Base-by-base conservation (phyloP, 495 filamentous ascomycete genomes). In the Xylaria scruposa region DNA sequence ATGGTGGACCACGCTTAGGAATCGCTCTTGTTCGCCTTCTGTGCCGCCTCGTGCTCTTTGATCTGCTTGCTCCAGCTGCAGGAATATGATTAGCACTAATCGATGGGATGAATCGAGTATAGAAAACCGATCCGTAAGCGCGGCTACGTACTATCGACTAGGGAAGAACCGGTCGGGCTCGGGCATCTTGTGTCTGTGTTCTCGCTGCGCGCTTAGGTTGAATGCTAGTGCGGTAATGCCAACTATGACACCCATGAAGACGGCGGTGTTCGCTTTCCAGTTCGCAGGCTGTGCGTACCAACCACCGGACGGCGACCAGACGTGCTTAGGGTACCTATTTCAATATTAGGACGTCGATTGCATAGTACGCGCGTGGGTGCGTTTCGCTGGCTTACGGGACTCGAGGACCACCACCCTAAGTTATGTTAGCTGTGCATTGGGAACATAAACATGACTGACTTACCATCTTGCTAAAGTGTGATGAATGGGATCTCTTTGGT, bases 241-340 rank as follows among this genome's bases (percentile, higher is more conserved):
- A 75, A 94, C 74, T 59, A 97, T 88, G 62, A 91, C 89, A 2
- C 84, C 85, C 63, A 88, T 86, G 84, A 94, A 90, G 69, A 97
- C 85, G n/a, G 93, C 93, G 10, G 96, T 99, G 84, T 99, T 99
- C 49, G 84, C 80, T 82, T 91, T 97, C 97, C 97, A 99, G 87
- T 99, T 99, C 73, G 85, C 85, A 12, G 96, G 96, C 80, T 94
- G 95, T 40, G 91, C 83, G 83, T 99, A 99, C 96, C 97, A 99
- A 78, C 96, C 96, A 86, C 96, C 96, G 70, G 96, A 88, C 71
- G 96, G 96, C 78, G 96, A 98, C 96, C 96, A 99, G 85, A 99
- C 93, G 86, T 99, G 94, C 86, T 97, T 97, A 79, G 96, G 96
- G 83, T 97, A 98, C 79, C 95, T 98, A 72, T 64, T 38, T 33